These are phyloP conservation scores for Bassia scoparia DNA, from an alignment of 148 eudicot genomes.

Conservation along the genomic window DNA sequence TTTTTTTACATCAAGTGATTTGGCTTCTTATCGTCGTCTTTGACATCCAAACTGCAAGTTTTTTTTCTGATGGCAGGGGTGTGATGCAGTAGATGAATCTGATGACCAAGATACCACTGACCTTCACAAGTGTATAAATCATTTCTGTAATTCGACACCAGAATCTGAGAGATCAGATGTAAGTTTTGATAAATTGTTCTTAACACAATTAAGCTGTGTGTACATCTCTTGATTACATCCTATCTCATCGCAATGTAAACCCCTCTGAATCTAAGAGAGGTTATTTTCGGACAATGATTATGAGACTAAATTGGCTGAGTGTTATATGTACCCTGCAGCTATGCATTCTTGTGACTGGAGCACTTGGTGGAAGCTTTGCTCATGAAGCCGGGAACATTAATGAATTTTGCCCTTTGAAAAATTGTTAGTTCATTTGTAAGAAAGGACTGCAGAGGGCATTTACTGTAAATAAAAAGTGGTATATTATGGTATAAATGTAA, in stretches of 20 bases:
- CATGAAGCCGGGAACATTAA: conserved; percentile 80
- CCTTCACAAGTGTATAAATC: conserved; percentile 72
- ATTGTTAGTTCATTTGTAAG: too few relatives aligned
- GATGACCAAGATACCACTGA: conserved; percentile 92
- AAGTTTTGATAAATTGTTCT: too few relatives aligned
- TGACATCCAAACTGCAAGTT: not conserved
- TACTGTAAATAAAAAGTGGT: too few relatives aligned
- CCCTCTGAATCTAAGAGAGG: too few relatives aligned
- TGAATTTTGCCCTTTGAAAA: too few relatives aligned
- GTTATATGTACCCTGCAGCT: conserved; percentile 40
- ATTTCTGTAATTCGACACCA: conserved; percentile 46
- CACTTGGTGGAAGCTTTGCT: conserved; percentile 91
- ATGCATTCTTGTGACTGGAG: conserved; percentile 80
- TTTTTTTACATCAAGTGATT: too few relatives aligned
- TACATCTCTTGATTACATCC: not conserved
- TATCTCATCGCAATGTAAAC: too few relatives aligned
- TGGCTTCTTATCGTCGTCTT: too few relatives aligned
- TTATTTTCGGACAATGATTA: too few relatives aligned
- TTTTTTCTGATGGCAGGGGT: conserved; percentile 49
- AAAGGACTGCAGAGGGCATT: too few relatives aligned
- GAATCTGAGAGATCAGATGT: conserved; percentile 56
- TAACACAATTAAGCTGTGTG: not conserved
- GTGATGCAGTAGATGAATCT: conserved; percentile 61
- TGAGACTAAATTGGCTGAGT: not conserved
- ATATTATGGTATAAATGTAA: too few relatives aligned